Conservation (phyloP, 306 rosid species). For the Cyamopsis tetragonoloba region DNA sequence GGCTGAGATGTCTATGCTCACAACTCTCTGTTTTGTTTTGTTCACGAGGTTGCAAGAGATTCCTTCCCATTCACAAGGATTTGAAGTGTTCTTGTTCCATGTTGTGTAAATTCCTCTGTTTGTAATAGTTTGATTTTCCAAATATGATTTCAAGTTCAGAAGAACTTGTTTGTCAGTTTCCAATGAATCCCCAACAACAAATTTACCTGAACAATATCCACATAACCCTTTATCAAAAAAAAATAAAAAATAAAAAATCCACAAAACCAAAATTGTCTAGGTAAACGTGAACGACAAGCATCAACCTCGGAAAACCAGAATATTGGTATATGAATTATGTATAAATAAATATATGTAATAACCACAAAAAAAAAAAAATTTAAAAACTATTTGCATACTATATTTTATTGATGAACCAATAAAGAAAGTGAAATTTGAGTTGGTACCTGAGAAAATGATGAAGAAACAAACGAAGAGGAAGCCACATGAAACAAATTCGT, state of each 20-base stretch:
- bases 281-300: slow-evolving; percentile 7
- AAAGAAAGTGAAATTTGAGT: neutral
- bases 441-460: slow-evolving; percentile 51
- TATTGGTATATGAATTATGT: too few species aligned
- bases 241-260: too few species aligned
- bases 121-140: slow-evolving; percentile 39
- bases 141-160: slow-evolving; percentile 43
- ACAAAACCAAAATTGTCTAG: neutral
- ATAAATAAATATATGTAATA: too few species aligned
- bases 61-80: slow-evolving; percentile 66
- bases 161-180: slow-evolving; percentile 51
- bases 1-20: slow-evolving; percentile 39
- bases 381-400: too few species aligned
- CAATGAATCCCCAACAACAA: slow-evolving; percentile 49
- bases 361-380: too few species aligned
- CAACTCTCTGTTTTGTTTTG: slow-evolving; percentile 35
- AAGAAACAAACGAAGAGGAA: slow-evolving; percentile 38
- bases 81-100: slow-evolving; percentile 49
- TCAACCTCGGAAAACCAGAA: slow-evolving; percentile 23
- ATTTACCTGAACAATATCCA: slow-evolving; percentile 30
- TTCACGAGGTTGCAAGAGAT: slow-evolving; percentile 41
- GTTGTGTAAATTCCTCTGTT: slow-evolving; percentile 50
- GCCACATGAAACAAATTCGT: slow-evolving; percentile 39
- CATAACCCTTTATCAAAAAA: too few species aligned
- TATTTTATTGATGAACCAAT: too few species aligned